These are phyloP conservation scores for Hyphochytrium catenoides DNA, from an alignment of 352 stramenopile species.

Conservation along the genomic window DNA sequence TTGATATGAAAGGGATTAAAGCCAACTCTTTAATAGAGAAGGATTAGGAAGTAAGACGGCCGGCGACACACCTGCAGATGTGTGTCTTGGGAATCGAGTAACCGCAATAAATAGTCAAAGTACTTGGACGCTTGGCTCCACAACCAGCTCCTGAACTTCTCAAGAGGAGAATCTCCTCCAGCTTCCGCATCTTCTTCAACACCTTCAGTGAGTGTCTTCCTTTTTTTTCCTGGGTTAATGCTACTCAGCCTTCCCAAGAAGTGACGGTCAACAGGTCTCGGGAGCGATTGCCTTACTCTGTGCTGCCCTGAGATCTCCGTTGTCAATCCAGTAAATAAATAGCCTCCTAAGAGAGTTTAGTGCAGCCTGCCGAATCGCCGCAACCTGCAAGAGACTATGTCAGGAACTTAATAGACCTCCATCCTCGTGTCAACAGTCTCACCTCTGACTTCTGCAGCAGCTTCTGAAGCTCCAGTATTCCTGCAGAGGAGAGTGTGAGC, in stretches of 20 bases:
- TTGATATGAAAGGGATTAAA: conserved; percentile 1
- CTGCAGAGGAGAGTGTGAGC: no score
- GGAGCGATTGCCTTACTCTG: background rate
- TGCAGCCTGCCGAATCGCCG: conserved; percentile 27
- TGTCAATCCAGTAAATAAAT: conserved; percentile 52
- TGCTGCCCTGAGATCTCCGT: conserved; percentile 28
- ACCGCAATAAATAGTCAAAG: conserved; percentile 51
- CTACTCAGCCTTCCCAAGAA: conserved; percentile 3
- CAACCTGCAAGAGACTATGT: background rate
- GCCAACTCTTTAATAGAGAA: no score
- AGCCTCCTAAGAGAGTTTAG: conserved; percentile 50
- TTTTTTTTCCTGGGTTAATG: conserved; percentile 1
- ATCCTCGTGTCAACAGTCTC: no score
- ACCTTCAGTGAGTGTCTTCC: conserved; percentile 15
- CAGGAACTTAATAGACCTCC: conserved; percentile 2
- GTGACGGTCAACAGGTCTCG: background rate
- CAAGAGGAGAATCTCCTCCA: conserved; percentile 29
- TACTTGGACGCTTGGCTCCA: conserved; percentile 49
- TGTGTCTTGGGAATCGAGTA: conserved; percentile 24
- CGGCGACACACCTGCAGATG: conserved; percentile 37
- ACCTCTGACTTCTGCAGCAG: no score
- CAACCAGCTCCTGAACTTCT: conserved; percentile 51
- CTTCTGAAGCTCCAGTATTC: no score
- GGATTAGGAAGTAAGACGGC: no score
- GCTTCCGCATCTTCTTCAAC: conserved; percentile 16